Conservation (phyloP, 331 rosid genomes). For the Ulmus americana region DNA sequence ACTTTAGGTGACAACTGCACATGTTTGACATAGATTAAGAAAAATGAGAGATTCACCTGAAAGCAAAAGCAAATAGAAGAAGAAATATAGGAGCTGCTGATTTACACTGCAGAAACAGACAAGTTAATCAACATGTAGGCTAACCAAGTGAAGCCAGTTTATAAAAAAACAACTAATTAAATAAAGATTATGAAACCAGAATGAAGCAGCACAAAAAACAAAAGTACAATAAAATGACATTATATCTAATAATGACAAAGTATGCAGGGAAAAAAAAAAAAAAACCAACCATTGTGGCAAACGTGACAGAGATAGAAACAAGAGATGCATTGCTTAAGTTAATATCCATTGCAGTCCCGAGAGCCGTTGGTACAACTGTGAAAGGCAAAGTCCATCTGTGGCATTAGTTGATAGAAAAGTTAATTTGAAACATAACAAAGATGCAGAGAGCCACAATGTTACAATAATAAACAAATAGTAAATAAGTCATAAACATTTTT, state of each 20-base stretch:
- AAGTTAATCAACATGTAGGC: constrained; percentile 5
- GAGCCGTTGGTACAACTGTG: constrained; percentile 99
- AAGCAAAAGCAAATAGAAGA: constrained; percentile 92
- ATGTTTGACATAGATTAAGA: constrained; percentile 13
- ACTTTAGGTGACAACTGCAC: not conserved
- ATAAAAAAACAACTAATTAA: too few relatives aligned
- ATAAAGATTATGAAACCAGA: constrained; percentile 5
- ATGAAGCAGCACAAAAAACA: constrained; percentile 7
- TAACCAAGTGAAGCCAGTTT: not conserved
- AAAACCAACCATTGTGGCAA: constrained; percentile 94
- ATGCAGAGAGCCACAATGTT: constrained; percentile 10
- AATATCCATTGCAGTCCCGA: constrained; percentile 91
- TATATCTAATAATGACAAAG: constrained; percentile 10
- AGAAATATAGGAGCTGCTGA: constrained; percentile 97
- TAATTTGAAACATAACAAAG: constrained; percentile 35
- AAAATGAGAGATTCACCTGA: constrained; percentile 54
- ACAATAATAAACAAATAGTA: constrained; percentile 1
- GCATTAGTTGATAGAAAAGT: constrained; percentile 98
- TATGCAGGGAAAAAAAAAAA: constrained; percentile 11
- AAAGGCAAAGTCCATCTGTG: constrained; percentile 99
- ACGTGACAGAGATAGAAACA: constrained; percentile 90
- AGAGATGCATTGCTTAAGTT: constrained; percentile 96
- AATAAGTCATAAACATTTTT: not conserved
- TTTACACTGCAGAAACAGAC: constrained; percentile 71
- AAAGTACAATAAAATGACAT: constrained; percentile 10